Evolutionary conservation across 371 early-diverging fungal genomes (phyloP).

Genomic region (Chytridium lagenaria): DNA sequence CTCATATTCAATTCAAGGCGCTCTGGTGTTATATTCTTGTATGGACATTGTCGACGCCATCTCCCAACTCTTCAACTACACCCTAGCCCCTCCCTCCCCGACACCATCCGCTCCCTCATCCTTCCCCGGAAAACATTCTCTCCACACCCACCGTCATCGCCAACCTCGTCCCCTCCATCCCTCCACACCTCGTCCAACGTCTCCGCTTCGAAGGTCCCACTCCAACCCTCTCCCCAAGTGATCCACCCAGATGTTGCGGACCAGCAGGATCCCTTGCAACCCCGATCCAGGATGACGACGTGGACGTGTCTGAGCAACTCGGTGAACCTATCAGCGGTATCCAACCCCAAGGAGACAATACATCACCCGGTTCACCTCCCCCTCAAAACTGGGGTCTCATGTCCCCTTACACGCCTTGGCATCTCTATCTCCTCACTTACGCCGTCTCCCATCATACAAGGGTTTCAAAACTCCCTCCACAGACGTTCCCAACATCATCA

Average conservation of each 20-base stretch:
- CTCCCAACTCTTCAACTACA: not conserved
- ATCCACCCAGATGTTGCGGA: slow-evolving; percentile 29
- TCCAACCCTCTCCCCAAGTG: slow-evolving; percentile 17
- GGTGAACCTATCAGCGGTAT: not conserved
- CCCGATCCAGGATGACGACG: not conserved
- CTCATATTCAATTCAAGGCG: slow-evolving; percentile 22
- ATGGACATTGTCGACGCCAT: slow-evolving; percentile 37
- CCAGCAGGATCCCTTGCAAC: slow-evolving; percentile 24
- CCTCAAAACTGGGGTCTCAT: slow-evolving; percentile 33
- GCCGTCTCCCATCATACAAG: not conserved
- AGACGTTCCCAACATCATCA: not conserved
- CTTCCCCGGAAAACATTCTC: slow-evolving; percentile 25
- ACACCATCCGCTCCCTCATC: slow-evolving; percentile 3
- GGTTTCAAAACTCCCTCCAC: not conserved
- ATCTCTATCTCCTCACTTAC: slow-evolving; percentile 31
- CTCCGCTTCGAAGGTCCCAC: slow-evolving; percentile 1
- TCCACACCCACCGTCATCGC: slow-evolving; percentile 22
- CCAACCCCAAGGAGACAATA: not conserved
- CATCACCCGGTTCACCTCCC: not conserved
- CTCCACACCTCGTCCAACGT: not conserved
- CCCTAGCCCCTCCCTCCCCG: slow-evolving; percentile 20
- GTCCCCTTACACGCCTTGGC: slow-evolving; percentile 37
- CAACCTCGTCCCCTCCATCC: slow-evolving; percentile 20
- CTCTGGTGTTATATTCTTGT: slow-evolving; percentile 34
- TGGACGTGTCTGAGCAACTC: no score